Base-by-base conservation (phyloP, 257 asterid genomes). In the Petrea volubilis region DNA sequence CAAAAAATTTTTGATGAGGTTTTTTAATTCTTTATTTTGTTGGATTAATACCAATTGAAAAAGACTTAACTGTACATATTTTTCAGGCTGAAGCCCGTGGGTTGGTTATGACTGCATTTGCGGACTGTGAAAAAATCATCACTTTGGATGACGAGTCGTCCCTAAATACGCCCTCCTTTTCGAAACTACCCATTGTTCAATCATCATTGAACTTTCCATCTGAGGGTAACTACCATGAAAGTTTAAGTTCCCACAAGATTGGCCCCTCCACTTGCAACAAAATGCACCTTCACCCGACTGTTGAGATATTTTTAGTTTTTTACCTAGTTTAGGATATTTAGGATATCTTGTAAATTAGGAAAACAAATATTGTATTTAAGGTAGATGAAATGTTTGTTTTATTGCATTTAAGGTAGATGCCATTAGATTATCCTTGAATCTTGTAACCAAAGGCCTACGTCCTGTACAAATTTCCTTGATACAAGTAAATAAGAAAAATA, bases 31-130 rank as follows among this genome's bases (percentile, higher is more conserved):
- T 7, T 33, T 3, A 33, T 7, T 21, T 58, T 65, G 33, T 43
- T 70, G 69, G n/a, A 27, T 36, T 58, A 14, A 13, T 21, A 29
- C 23, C 14, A 18, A 40, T 17, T 52, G 12, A 44, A 58, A 68
- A 31, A 25, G 64, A 29, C 71, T n/a, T 71, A 47, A 74, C 44
- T 29, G 3, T 57, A 29, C 62, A 38, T 75, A n/a, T 72, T 34
- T 71, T 77, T 63, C 85, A 94, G 98, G 90, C 84, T 25, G 85
- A 82, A 18, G 95, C 98, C 49, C 81, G 64, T 27, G 73, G 71
- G 57, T 61, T 80, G 81, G 95, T 91, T 36, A 76, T 75, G 33
- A 56, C 83, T 75, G 97, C 96, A 14, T 86, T 81, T 67, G 77
- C 82, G 56, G 84, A 91, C 76, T 82, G 83, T 78, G 81, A 83